Evolutionary conservation across 768 basidiomycete species (phyloP), one percentile per base, ranked within the genome.

Genomic region (Neoboletus subvelutipes): DNA sequence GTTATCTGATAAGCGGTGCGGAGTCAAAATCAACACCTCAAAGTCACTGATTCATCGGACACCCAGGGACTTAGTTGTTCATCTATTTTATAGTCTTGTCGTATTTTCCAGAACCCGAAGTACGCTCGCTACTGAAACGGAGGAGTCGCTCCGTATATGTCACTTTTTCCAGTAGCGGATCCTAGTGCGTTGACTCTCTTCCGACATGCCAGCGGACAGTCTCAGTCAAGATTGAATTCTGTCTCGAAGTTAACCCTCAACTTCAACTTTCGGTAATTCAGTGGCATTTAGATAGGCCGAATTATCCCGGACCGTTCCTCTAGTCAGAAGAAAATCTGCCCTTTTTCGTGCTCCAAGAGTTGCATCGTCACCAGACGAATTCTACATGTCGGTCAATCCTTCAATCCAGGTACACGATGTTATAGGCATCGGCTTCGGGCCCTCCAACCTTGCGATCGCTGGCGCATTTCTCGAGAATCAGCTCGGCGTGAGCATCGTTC

Each of bases 391-490:
- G 3, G 31, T 15, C 34, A 22, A 33, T 17, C 29, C 59, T 28
- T 45, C 24, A 31, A 52, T 22, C 15, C 45, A 39, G 26, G 52
- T 66, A 20, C 78, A 75, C 68, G 81, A 83, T 67, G 61, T 81
- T 28, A 71, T 83, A 52, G 79, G 80, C 45, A 63, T 81, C 17
- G 82, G 82, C 2, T 82, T 82, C 53, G 82, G 82, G 12, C 81
- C 81, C 24, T 77, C 81, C 3, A 81, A 81, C 61, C 70, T 83
- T 54, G 81, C 82, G 34, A 71, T 82, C 49, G 80, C 78, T 34
- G 76, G 76, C 11, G 79, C 79, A 22, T 70, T 81, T 58, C 65
- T 80, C n/a, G 82, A 83, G 57, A 74, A 72, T 17, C 53, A 62
- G 50, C 55, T 47, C 24, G 43, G 56, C 47, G 59, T 57, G 31